Conservation (phyloP, 208 protist genomes). For the Trichomonas vaginalis region DNA sequence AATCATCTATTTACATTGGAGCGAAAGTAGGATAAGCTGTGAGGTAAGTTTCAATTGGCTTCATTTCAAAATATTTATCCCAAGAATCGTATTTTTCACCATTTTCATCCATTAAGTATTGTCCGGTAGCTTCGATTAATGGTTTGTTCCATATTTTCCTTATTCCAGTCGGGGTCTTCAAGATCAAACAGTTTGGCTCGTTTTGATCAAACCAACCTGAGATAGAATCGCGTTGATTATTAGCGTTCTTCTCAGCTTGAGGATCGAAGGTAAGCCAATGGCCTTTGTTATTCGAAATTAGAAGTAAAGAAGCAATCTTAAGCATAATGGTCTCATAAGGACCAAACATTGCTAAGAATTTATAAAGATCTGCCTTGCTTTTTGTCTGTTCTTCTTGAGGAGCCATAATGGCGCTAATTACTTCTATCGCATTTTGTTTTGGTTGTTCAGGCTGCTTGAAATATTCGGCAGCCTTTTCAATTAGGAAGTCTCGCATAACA, state of each 20-base stretch:
- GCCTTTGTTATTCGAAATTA: neutral
- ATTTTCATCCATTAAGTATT: neutral
- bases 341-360: slow-evolving; percentile 15
- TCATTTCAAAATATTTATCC: neutral
- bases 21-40: no score
- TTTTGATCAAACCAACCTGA: neutral
- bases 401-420: neutral
- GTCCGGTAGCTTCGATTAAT: neutral
- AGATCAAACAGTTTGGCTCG: neutral
- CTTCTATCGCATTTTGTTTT: neutral
- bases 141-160: neutral
- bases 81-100: neutral
- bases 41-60: neutral
- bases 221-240: no score
- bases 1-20: no score
- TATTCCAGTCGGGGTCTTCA: neutral
- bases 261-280: neutral
- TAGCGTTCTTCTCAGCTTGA: no score
- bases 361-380: neutral
- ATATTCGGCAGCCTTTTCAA: neutral
- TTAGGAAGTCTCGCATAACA: neutral
- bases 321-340: neutral
- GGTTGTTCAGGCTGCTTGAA: neutral
- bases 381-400: neutral
- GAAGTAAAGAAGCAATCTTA: neutral